Conservation (phyloP, 225 moss, liverwort and hornwort species). For the Physcomitrium patens region DNA sequence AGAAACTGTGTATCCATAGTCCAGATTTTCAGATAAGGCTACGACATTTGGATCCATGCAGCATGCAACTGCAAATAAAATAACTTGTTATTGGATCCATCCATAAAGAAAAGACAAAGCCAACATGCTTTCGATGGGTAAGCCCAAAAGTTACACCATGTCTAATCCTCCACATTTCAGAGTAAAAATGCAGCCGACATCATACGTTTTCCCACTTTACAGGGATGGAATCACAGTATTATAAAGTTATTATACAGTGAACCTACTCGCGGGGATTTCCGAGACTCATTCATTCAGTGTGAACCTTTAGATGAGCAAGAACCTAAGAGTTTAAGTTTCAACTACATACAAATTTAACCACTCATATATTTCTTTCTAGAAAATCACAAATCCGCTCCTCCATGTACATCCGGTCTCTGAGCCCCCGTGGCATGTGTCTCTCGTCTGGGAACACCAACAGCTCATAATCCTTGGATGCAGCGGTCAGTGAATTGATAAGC, state of each 20-base stretch:
- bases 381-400: constrained; percentile 99
- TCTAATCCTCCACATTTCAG: constrained; percentile 34
- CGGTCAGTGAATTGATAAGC: constrained; percentile 97
- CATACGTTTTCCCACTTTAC: constrained; percentile 62
- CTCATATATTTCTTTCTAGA: constrained; percentile 94
- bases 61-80: too few relatives aligned
- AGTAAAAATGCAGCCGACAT: constrained; percentile 44
- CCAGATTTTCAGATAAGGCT: too few relatives aligned
- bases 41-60: too few relatives aligned
- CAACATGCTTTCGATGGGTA: neutral
- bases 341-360: constrained; percentile 49
- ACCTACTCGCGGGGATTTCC: constrained; percentile 31
- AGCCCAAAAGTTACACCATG: constrained; percentile 26
- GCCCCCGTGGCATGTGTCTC: constrained; percentile 99
- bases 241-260: constrained; percentile 61
- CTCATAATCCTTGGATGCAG: constrained; percentile 97
- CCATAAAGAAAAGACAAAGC: too few relatives aligned
- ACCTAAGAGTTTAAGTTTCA: constrained; percentile 38
- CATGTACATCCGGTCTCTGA: constrained; percentile 99
- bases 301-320: constrained; percentile 37
- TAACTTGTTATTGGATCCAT: too few relatives aligned
- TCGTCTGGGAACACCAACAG: constrained; percentile 97
- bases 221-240: constrained; percentile 52
- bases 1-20: too few relatives aligned
- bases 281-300: constrained; percentile 18